These are phyloP conservation scores for Cephaloascus fragrans DNA, from an alignment of 805 yeast genomes.

Conservation along the genomic window DNA sequence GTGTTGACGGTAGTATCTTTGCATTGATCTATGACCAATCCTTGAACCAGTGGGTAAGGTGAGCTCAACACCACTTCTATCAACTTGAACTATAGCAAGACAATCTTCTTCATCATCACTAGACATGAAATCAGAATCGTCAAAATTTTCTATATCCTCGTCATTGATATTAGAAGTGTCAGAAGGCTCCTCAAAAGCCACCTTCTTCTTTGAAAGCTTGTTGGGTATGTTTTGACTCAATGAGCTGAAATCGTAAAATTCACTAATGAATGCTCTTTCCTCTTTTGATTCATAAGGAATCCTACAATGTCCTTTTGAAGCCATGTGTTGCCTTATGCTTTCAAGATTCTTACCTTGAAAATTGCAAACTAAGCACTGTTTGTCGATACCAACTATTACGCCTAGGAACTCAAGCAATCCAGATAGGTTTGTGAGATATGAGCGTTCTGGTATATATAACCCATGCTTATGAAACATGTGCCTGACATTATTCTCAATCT, in stretches of 20 bases:
- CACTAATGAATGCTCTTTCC: slow-evolving; percentile 23
- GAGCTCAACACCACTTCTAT: slow-evolving; percentile 53
- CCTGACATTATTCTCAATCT: slow-evolving; percentile 22
- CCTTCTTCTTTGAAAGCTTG: slow-evolving; percentile 11
- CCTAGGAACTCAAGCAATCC: slow-evolving; percentile 28
- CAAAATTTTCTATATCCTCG: slow-evolving; percentile 8
- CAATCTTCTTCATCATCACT: slow-evolving; percentile 9
- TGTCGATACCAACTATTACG: slow-evolving; percentile 25
- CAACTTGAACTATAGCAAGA: slow-evolving; percentile 28
- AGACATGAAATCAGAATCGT: slow-evolving; percentile 4
- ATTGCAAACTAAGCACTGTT: slow-evolving; percentile 35
- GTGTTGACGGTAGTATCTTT: slow-evolving; percentile 64
- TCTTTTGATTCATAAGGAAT: slow-evolving; percentile 33
- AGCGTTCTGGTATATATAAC: slow-evolving; percentile 32
- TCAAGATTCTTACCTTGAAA: slow-evolving; percentile 29
- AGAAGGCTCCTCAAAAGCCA: slow-evolving; percentile 14
- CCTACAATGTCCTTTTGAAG: slow-evolving; percentile 32
- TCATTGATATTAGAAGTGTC: slow-evolving; percentile 8
- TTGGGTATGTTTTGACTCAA: slow-evolving; percentile 9
- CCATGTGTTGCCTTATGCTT: slow-evolving; percentile 32
- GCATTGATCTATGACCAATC: slow-evolving; percentile 74
- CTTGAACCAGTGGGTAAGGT: slow-evolving; percentile 69
- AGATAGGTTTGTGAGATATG: slow-evolving; percentile 22
- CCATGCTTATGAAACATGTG: slow-evolving; percentile 38
- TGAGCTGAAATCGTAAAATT: slow-evolving; percentile 25